Evolutionary conservation across 2,329 filamentous ascomycete genomes (phyloP), one percentile per base, ranked within the genome.

Genomic region (Fusarium sp.): DNA sequence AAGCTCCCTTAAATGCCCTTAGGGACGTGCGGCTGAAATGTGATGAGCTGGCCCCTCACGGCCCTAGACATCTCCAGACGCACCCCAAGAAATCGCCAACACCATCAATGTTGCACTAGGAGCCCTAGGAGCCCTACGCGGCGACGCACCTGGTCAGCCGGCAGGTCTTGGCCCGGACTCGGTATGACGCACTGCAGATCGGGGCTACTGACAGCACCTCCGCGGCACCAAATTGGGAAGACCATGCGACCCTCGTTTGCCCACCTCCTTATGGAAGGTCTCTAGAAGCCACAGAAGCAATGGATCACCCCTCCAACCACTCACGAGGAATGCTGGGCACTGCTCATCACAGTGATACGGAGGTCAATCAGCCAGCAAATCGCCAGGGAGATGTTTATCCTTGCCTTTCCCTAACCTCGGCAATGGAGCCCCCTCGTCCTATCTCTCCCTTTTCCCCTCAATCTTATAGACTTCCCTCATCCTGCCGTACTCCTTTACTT

Each of bases 171-270:
- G 72, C 68, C 57, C 42, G 54, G 52, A 61, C 58, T 65, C 64
- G 69, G 71, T 69, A 75, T 75, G 73, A 75, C 73, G 73, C 65
- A 68, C 16, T 29, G 73, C 70, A 70, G 62, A 62, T 69, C 70
- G 40, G 45, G 63, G 31, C 27, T 59, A 50, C 63, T 73, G 38
- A 42, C 38, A 52, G 35, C 66, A 57, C 65, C 63, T 70, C 68
- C 70, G 70, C 70, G 31, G 61, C 52, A 18, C 62, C 62, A 35
- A 64, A 73, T 59, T 33, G 27, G 65, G 35, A 58, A 59, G 40
- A 40, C 52, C 45, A 74, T 74, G 63, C 64, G 60, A 71, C 71
- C 54, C 61, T 67, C 57, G 66, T 58, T 52, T 58, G 65, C 54
- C 29, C 64, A 35, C 60, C 57, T 69, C 62, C 50, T n/a, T 22